phyloP scores from a whole-genome alignment of 805 yeast species.

The Saturnispora galanensis region DNA sequence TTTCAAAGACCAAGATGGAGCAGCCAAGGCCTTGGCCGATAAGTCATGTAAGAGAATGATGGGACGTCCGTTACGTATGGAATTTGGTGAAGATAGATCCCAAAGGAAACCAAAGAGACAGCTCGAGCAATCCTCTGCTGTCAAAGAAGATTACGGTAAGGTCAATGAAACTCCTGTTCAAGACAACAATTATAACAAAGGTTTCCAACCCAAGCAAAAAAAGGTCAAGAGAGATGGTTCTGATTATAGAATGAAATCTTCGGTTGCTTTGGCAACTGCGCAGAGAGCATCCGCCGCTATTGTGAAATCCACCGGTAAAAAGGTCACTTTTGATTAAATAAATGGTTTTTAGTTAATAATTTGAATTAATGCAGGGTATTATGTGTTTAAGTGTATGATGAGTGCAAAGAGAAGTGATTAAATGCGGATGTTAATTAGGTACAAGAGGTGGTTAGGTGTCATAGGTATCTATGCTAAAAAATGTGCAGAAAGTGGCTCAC shows the following conservation, averaged over 20 bases:
- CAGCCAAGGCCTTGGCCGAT: slow-evolving; percentile 73
- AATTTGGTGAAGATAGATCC: slow-evolving; percentile 91
- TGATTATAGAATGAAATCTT: slow-evolving; percentile 54
- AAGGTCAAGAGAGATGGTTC: slow-evolving; percentile 10
- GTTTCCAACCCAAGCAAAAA: slow-evolving; percentile 20
- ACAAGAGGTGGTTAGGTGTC: no score
- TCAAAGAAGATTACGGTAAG: not conserved
- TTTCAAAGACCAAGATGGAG: slow-evolving; percentile 69
- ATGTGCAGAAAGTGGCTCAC: no score
- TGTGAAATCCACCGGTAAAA: slow-evolving; percentile 85
- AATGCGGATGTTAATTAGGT: no score
- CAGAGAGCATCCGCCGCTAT: slow-evolving; percentile 85
- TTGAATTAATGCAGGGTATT: no score
- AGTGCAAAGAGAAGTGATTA: no score
- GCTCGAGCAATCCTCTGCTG: not conserved
- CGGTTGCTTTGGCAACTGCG: slow-evolving; percentile 80
- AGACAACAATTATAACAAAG: slow-evolving; percentile 7
- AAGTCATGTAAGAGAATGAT: slow-evolving; percentile 55
- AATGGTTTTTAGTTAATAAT: no score
- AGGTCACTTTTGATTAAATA: slow-evolving; percentile 48
- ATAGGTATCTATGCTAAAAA: no score
- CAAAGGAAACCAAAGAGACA: slow-evolving; percentile 19
- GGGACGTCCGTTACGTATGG: slow-evolving; percentile 73
- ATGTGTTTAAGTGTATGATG: no score
- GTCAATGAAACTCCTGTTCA: not conserved